Conservation (phyloP, 2,329 filamentous ascomycete genomes). For the Ceratocystis colombiana region DNA sequence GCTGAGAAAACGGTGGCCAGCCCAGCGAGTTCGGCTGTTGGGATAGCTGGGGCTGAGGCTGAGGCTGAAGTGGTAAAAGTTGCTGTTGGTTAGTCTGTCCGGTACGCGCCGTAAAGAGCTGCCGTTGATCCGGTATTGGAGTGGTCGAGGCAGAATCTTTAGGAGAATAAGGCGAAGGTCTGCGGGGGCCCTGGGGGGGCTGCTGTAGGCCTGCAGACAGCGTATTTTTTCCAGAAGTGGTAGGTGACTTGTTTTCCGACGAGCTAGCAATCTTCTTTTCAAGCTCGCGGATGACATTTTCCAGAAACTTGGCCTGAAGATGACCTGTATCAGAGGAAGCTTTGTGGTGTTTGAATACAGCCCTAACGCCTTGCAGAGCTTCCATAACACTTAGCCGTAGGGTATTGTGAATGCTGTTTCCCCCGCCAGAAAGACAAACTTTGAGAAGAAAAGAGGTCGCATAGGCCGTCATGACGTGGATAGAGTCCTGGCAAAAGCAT, state of each 20-base stretch:
- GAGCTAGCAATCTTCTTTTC: slow-evolving; percentile 20
- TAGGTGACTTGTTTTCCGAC: not conserved
- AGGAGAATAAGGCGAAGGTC: not conserved
- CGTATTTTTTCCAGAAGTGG: not conserved
- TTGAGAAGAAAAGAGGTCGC: slow-evolving; percentile 36
- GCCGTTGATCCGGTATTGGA: not conserved
- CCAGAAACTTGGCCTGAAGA: slow-evolving; percentile 32
- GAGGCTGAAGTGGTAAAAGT: not conserved
- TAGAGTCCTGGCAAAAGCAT: slow-evolving; percentile 36
- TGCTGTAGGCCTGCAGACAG: not conserved
- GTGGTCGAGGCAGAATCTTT: not conserved
- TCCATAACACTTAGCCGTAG: slow-evolving; percentile 26
- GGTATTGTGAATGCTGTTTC: slow-evolving; percentile 16
- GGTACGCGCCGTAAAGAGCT: not conserved
- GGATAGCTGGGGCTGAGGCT: not conserved
- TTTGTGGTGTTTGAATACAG: slow-evolving; percentile 30
- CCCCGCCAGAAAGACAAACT: slow-evolving; percentile 25
- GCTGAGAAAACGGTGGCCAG: slow-evolving; percentile 15
- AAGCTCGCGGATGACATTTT: slow-evolving; percentile 23
- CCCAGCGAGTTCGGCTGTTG: not conserved
- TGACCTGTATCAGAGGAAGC: slow-evolving; percentile 29
- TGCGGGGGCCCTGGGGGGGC: not conserved
- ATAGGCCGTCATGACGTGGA: slow-evolving; percentile 38
- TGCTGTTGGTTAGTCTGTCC: not conserved
- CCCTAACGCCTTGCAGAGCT: slow-evolving; percentile 26